Evolutionary conservation across 2,329 filamentous ascomycete genomes (phyloP).

Genomic region (Pseudogymnoascus pannorum): DNA sequence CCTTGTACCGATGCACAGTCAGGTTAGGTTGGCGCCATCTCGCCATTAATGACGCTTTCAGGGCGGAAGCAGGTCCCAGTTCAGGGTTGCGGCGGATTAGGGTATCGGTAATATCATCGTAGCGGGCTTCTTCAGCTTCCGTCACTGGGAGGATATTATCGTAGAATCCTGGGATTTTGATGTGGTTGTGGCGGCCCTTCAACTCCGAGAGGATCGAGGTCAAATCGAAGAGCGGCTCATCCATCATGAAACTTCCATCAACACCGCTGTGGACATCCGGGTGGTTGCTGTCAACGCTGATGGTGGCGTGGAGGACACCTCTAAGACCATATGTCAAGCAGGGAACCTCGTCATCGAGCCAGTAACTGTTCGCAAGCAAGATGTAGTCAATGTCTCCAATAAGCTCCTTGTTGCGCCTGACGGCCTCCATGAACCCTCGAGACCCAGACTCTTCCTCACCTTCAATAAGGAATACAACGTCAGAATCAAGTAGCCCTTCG

Average conservation of each 20-base stretch:
- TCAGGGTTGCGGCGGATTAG: conserved; percentile 65
- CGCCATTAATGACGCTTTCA: conserved; percentile 82
- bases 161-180: conserved; percentile 84
- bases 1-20: conserved; percentile 88
- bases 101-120: conserved; percentile 74
- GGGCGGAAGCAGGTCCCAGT: conserved; percentile 51
- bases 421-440: conserved; percentile 77
- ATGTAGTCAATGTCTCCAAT: conserved; percentile 95
- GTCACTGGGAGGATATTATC: conserved; percentile 73
- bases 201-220: conserved; percentile 75
- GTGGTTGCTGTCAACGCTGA: conserved; percentile 77
- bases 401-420: conserved; percentile 69
- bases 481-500: conserved; percentile 74
- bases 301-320: conserved; percentile 86
- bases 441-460: conserved; percentile 96
- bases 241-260: conserved; percentile 84
- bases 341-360: conserved; percentile 91
- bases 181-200: conserved; percentile 70
- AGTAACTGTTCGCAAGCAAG: conserved; percentile 93
- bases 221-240: conserved; percentile 87
- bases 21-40: conserved; percentile 93
- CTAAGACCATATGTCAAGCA: conserved; percentile 92
- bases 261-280: conserved; percentile 93
- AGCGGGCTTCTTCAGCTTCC: conserved; percentile 68
- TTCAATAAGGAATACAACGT: conserved; percentile 91